phyloP scores from a whole-genome alignment of 257 asterid species.

The Osmanthus fragrans region DNA sequence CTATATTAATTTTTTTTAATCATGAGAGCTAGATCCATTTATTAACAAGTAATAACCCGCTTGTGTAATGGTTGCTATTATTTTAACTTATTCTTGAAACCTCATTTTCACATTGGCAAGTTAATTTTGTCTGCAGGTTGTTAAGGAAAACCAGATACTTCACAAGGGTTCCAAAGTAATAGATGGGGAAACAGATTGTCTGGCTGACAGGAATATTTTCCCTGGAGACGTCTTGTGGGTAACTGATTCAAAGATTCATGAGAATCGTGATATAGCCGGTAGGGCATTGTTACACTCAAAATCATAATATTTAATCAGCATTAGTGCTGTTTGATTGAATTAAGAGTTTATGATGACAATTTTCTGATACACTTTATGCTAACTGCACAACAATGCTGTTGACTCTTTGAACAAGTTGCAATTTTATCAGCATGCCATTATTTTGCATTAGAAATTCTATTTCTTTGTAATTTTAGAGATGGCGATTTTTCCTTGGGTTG shows the following conservation, averaged over 20 bases:
- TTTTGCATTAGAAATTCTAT: slow-evolving; percentile 10
- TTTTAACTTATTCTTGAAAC: neutral
- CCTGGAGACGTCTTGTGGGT: slow-evolving; percentile 98
- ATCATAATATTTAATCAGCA: slow-evolving; percentile 10
- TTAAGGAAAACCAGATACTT: slow-evolving; percentile 92
- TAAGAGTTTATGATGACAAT: slow-evolving; percentile 2
- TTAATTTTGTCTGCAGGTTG: slow-evolving; percentile 57
- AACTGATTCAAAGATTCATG: slow-evolving; percentile 88
- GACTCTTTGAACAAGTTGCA: neutral
- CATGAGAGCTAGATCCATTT: neutral
- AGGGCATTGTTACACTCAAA: slow-evolving; percentile 26
- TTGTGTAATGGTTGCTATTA: neutral
- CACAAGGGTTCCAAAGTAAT: slow-evolving; percentile 79
- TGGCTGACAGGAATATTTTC: slow-evolving; percentile 79
- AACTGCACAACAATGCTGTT: neutral
- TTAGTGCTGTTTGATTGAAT: slow-evolving; percentile 1
- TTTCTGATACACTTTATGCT: slow-evolving; percentile 5
- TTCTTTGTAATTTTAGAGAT: neutral
- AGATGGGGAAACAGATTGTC: slow-evolving; percentile 75
- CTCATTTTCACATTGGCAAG: slow-evolving; percentile 1
- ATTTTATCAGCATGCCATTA: neutral
- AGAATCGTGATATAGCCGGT: slow-evolving; percentile 99
- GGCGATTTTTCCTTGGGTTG: slow-evolving; percentile 1
- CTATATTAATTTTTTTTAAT: neutral
- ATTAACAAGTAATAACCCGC: neutral